Evolutionary conservation across 1,284 basidiomycete genomes (phyloP), one percentile per base, ranked within the genome.

Genomic region (Ustilago sp.): DNA sequence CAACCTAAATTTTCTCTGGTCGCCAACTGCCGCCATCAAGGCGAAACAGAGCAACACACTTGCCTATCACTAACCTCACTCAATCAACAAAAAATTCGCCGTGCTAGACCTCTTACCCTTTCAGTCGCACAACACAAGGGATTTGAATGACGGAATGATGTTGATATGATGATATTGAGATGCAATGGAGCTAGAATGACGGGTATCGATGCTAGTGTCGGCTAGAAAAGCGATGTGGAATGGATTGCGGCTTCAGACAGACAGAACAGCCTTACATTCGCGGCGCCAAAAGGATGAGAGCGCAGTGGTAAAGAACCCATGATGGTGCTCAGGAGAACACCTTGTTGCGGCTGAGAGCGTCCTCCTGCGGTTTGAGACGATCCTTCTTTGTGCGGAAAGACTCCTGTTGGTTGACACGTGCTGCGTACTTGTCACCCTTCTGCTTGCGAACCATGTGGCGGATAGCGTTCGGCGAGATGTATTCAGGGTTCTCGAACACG

Each of bases 401-500:
- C 74, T 89, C 88, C 83, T 94, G 89, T n/a, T 90, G 91, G 60
- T 92, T 90, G 87, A 95, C 95, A 72, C 94, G 90, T 60, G 89
- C 88, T 63, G 90, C 90, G 87, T 97, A 98, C 87, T 91, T 93
- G 65, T 90, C 88, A 4, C 94, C 94, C 85, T 92, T 91, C 79
- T 90, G 90, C 74, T 91, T 89, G 84, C 91, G 91, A 60, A 90
- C 85, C 9, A 91, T 89, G 31, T 92, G 92, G 32, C 95, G 91
- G 28, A 93, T 90, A 5, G 93, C 91, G 15, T 94, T 90, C 8
- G 95, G 95, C 8, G 93, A 93, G 54, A 98, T 89, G 85, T 96
- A 98, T 89, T 96, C 95, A 85, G 94, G 93, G 88, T 99, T 99
- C 55, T 95, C 95, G 86, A 93, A 99, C 17, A 99, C 92, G 4